Base-by-base conservation (phyloP, 2,329 filamentous ascomycete genomes). In the Magnaporthiopsis incrustans region DNA sequence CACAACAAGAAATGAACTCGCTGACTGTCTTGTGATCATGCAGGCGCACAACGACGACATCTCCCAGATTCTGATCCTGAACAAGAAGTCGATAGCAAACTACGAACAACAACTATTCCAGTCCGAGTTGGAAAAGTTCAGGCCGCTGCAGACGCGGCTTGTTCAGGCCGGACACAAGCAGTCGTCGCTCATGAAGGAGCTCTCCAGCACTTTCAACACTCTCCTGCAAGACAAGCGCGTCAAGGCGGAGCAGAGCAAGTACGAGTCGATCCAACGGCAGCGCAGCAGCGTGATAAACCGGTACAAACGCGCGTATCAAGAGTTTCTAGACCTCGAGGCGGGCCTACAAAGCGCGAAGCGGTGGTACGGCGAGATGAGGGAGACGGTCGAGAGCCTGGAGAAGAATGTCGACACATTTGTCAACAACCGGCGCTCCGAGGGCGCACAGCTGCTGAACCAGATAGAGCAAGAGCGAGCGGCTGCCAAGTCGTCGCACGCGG, bases 321-420 rank as follows among this genome's bases (percentile, higher is more conserved):
- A 94, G 67, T 98, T 97, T 74, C 84, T 96, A 66, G 94, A 97
- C 70, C 84, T 99, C 15, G 86, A 91, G 67, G 89, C 92, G 11
- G 95, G 95, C 2, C 81, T 99, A 5, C 85, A 89, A 71, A 89
- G 93, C 68, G 95, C 96, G 8, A 93, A 95, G 76, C 88, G 88
- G 63, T 99, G 97, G 85, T 99, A 99, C 73, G 84, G 85, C 3
- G 95, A 98, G 74, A 99, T 98, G 92, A 90, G 89, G 70, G 92
- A 97, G 68, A 97, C 92, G 0, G 92, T 96, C 0, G 90, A 94
- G 68, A 97, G 91, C 72, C 79, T 97, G 57, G 87, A 92, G 70
- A 95, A 97, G 82, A 99, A 99, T 70, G 95, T 99, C 1, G 94
- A 98, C 68, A 90, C 90, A 0, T 99, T 99, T 76, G 93, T 99